Evolutionary conservation across 495 filamentous ascomycete species (phyloP).

Genomic region (Hypoxylon lienhwacheense): DNA sequence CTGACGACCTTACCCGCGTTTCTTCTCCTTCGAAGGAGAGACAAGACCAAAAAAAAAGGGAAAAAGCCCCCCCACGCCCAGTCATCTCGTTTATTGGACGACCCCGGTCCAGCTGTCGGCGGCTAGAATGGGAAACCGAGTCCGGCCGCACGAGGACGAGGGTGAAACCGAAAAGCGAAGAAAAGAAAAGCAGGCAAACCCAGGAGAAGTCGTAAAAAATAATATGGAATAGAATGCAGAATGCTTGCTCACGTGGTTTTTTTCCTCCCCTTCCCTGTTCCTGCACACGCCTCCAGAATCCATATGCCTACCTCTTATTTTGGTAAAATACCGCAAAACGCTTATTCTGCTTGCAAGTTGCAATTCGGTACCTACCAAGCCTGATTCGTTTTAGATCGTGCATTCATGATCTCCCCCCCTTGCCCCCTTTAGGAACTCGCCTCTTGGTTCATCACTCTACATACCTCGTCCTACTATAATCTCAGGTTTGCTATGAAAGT

Average conservation of each 20-base stretch:
- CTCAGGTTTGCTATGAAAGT: conserved; percentile 8
- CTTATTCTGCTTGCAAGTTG: conserved; percentile 29
- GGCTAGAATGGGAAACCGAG: conserved; percentile 35
- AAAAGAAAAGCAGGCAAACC: conserved; percentile 5
- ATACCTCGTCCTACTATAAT: not conserved
- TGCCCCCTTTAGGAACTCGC: conserved; percentile 4
- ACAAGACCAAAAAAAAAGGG: too few relatives aligned
- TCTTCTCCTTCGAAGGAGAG: conserved; percentile 25
- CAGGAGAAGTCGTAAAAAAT: too few relatives aligned
- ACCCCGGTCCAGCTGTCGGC: conserved; percentile 29
- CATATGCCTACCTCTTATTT: too few relatives aligned
- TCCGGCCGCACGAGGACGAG: conserved; percentile 12
- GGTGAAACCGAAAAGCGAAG: not conserved
- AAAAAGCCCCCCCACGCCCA: conserved; percentile 36
- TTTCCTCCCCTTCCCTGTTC: too few relatives aligned
- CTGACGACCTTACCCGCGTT: conserved; percentile 31
- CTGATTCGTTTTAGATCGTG: conserved; percentile 29
- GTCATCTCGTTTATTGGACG: conserved; percentile 31
- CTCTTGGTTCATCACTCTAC: not conserved
- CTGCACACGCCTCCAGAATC: conserved; percentile 15
- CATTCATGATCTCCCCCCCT: too few relatives aligned
- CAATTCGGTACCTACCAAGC: conserved; percentile 25
- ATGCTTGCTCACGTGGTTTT: conserved; percentile 23
- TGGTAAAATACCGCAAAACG: conserved; percentile 33
- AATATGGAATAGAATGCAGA: too few relatives aligned